Evolutionary conservation across 257 asterid species (phyloP).

Genomic region (Agastache rugosa): DNA sequence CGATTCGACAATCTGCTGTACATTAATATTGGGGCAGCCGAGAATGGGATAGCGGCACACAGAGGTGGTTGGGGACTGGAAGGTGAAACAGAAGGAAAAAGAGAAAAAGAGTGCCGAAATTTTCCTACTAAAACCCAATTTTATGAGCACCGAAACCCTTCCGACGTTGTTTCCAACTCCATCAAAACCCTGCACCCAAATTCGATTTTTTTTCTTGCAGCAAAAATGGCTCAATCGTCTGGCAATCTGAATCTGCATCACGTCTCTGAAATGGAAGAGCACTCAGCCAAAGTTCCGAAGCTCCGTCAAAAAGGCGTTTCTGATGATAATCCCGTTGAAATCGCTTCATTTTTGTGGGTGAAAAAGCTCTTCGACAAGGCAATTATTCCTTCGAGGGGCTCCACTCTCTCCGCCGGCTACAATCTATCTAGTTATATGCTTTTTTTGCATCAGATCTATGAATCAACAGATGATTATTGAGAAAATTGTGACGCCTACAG

Average conservation of each 20-base stretch:
- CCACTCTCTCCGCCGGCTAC: slow-evolving; percentile 63
- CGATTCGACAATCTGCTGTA: too few relatives aligned
- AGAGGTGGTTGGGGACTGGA: too few relatives aligned
- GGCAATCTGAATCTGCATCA: neutral
- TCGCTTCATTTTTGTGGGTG: slow-evolving; percentile 49
- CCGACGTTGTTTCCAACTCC: neutral
- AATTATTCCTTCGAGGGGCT: slow-evolving; percentile 56
- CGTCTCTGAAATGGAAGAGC: neutral
- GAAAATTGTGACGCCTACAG: slow-evolving; percentile 32
- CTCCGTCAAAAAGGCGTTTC: slow-evolving; percentile 32
- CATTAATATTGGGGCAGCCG: too few relatives aligned
- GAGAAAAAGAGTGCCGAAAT: too few relatives aligned
- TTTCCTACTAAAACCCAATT: neutral
- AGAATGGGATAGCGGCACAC: too few relatives aligned
- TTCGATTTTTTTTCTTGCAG: neutral
- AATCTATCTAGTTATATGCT: slow-evolving; percentile 59
- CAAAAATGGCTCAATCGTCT: neutral
- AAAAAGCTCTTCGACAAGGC: slow-evolving; percentile 65
- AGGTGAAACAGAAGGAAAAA: too few relatives aligned
- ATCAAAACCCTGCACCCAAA: neutral
- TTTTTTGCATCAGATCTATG: neutral
- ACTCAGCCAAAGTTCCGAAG: slow-evolving; percentile 29
- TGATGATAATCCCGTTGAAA: slow-evolving; percentile 20
- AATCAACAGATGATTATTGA: slow-evolving; percentile 9
- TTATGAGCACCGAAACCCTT: too few relatives aligned